Conservation (phyloP, 78 protist species). For the Protostelium mycophagum region DNA sequence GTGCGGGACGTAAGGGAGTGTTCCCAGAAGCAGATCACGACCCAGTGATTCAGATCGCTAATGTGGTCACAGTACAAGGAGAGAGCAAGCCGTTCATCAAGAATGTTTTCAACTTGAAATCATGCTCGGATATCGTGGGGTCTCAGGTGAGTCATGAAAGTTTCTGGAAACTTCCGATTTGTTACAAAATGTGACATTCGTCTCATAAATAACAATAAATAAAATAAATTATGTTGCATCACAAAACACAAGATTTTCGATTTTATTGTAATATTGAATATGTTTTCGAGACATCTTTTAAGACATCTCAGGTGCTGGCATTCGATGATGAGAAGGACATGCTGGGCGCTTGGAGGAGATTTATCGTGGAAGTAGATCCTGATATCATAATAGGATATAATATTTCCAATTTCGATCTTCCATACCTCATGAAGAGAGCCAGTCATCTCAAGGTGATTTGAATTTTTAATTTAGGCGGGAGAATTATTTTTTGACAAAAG, state of each 20-base stretch:
- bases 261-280: too few relatives aligned
- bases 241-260: too few relatives aligned
- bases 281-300: too few relatives aligned
- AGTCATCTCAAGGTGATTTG: constrained; percentile 32
- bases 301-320: too few relatives aligned
- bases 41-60: constrained; percentile 98
- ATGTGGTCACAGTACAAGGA: constrained; percentile 67
- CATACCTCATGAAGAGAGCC: constrained; percentile 94
- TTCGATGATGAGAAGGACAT: constrained; percentile 74
- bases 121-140: constrained; percentile 91
- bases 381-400: constrained; percentile 99
- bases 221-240: too few relatives aligned
- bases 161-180: too few relatives aligned
- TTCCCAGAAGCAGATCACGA: constrained; percentile 98
- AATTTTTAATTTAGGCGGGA: neutral
- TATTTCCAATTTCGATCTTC: constrained; percentile 96
- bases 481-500: neutral
- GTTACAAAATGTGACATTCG: too few relatives aligned
- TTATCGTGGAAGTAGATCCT: constrained; percentile 83
- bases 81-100: constrained; percentile 53
- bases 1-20: constrained; percentile 90
- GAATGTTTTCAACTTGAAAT: constrained; percentile 76
- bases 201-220: too few relatives aligned
- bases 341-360: constrained; percentile 77
- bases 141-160: too few relatives aligned